These are phyloP conservation scores for Aphanocladium album DNA, from an alignment of 2,329 filamentous ascomycete species.

Conservation along the genomic window DNA sequence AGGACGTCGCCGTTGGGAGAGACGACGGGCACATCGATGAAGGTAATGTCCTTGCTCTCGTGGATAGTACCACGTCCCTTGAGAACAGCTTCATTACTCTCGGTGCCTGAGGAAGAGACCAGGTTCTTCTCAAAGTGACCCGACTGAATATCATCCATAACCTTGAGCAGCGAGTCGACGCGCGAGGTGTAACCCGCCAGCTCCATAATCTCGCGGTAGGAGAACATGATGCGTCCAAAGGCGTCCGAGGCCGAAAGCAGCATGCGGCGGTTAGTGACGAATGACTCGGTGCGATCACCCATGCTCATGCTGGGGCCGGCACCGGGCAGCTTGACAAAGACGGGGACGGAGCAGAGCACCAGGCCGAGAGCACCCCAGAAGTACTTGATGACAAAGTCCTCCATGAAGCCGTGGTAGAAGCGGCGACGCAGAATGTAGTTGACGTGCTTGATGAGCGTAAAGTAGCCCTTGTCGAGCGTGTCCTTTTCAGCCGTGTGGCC, in stretches of 20 bases:
- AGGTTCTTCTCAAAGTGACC: conserved; percentile 96
- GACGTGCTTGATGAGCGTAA: conserved; percentile 97
- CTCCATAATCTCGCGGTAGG: conserved; percentile 95
- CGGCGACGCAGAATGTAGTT: conserved; percentile 87
- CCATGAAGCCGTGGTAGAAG: conserved; percentile 98
- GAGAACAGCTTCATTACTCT: conserved; percentile 77
- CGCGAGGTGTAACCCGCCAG: conserved; percentile 91
- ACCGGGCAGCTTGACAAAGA: conserved; percentile 89
- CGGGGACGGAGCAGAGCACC: conserved; percentile 86
- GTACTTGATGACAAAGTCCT: conserved; percentile 99
- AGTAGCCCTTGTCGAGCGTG: conserved; percentile 95
- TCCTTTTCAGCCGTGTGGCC: conserved; percentile 95
- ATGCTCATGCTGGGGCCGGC: conserved; percentile 53
- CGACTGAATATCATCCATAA: conserved; percentile 87
- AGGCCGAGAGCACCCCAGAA: conserved; percentile 95
- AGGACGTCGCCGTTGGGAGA: conserved; percentile 95
- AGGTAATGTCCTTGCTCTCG: conserved; percentile 79
- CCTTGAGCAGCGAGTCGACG: conserved; percentile 81
- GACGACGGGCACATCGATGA: conserved; percentile 88
- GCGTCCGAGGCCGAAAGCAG: conserved; percentile 90
- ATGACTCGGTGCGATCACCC: conserved; percentile 69
- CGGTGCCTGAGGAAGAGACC: conserved; percentile 79
- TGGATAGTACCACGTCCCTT: conserved; percentile 74
- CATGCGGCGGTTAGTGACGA: conserved; percentile 91
- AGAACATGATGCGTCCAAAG: conserved; percentile 95